These are phyloP conservation scores for Coemansia sp. DNA, from an alignment of 371 early-diverging fungal genomes.

Conservation along the genomic window DNA sequence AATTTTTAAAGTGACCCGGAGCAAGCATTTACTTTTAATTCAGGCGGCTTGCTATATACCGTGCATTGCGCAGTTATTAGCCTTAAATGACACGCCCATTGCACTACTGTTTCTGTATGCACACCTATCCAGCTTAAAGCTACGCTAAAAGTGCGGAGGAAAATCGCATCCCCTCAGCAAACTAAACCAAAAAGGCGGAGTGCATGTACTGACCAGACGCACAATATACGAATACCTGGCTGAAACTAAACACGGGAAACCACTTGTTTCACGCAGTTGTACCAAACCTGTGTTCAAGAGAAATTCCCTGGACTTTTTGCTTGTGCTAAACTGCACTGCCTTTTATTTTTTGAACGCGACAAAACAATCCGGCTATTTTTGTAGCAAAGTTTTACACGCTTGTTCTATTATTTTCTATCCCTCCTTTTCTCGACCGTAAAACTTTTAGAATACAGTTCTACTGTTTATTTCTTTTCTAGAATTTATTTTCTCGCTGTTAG, in stretches of 20 bases:
- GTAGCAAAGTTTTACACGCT: not conserved
- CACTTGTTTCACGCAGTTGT: not conserved
- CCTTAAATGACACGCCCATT: not conserved
- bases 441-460: no score
- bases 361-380: no score
- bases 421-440: not conserved
- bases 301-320: no score
- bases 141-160: not conserved
- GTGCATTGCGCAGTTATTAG: not conserved
- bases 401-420: not conserved
- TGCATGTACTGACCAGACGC: not conserved
- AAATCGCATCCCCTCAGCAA: not conserved
- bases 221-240: not conserved
- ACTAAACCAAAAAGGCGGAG: no score
- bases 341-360: no score
- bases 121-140: not conserved
- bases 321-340: no score
- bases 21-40: no score
- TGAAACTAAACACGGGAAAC: not conserved
- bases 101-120: conserved; percentile 2
- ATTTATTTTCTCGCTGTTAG: no score
- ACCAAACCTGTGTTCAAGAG: no score
- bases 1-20: no score
- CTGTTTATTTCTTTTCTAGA: not conserved
- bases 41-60: not conserved